phyloP scores from a whole-genome alignment of 2,329 filamentous ascomycete genomes.

The Claviceps sp. region DNA sequence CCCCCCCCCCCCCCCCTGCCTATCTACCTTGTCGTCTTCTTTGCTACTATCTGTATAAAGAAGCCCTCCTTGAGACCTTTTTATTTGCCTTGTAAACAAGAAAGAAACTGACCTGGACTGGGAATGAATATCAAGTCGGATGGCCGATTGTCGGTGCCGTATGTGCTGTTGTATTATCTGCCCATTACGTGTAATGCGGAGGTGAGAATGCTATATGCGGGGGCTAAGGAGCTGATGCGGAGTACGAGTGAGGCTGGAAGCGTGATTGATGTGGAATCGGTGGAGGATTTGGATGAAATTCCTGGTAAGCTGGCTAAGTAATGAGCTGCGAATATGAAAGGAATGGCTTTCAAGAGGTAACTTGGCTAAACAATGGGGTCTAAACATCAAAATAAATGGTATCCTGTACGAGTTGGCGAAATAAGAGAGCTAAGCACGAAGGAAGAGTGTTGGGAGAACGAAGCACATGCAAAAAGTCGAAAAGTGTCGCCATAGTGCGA shows the following conservation, averaged over 20 bases:
- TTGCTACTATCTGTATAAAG: no score
- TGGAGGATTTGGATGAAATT: slow-evolving; percentile 73
- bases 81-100: neutral
- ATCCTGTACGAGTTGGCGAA: no score
- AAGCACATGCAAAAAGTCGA: no score
- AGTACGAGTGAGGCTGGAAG: slow-evolving; percentile 82
- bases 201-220: slow-evolving; percentile 84
- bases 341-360: no score
- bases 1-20: neutral
- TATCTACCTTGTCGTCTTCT: neutral
- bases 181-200: slow-evolving; percentile 83
- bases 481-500: neutral
- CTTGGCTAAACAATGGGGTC: no score
- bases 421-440: no score
- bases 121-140: slow-evolving; percentile 35
- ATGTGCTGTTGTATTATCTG: slow-evolving; percentile 89
- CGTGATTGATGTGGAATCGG: slow-evolving; percentile 71
- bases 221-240: slow-evolving; percentile 90
- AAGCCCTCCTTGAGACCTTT: neutral
- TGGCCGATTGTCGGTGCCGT: slow-evolving; percentile 77
- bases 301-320: slow-evolving; percentile 44
- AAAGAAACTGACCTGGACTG: neutral
- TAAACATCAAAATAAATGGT: no score
- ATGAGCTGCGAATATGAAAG: neutral
- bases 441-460: no score